Evolutionary conservation across 2,329 filamentous ascomycete species (phyloP).

Genomic region (Cordyceps fumosorosea): DNA sequence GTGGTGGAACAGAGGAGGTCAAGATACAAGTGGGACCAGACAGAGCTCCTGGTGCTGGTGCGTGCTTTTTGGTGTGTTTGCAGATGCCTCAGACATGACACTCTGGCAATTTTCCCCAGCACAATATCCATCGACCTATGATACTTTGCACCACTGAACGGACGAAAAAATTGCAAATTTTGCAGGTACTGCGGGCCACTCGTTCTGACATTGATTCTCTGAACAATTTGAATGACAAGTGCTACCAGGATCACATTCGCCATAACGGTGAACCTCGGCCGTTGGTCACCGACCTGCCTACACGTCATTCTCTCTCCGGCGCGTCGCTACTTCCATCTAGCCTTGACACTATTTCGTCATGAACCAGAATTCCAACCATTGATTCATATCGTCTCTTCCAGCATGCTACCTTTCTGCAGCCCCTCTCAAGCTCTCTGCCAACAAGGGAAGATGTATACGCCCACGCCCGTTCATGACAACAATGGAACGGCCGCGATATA

Average conservation of each 20-base stretch:
- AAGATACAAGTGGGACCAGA: constrained; percentile 1
- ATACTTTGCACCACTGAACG: no score
- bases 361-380: not conserved
- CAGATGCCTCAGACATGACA: not conserved
- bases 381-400: not conserved
- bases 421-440: not conserved
- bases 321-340: not conserved
- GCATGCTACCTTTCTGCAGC: not conserved
- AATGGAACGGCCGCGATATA: constrained; percentile 3
- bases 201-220: not conserved
- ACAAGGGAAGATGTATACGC: not conserved
- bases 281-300: not conserved
- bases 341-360: not conserved
- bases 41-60: not conserved
- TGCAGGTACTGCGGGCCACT: not conserved
- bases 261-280: not conserved
- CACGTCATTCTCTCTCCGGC: not conserved
- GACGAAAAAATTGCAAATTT: not conserved
- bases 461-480: constrained; percentile 1
- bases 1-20: not conserved
- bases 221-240: not conserved
- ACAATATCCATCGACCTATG: not conserved
- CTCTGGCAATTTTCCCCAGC: not conserved
- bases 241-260: not conserved
- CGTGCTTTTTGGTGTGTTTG: constrained; percentile 4